These are phyloP conservation scores for Trichoderma asperelloides DNA, from an alignment of 495 filamentous ascomycete genomes.

Conservation along the genomic window DNA sequence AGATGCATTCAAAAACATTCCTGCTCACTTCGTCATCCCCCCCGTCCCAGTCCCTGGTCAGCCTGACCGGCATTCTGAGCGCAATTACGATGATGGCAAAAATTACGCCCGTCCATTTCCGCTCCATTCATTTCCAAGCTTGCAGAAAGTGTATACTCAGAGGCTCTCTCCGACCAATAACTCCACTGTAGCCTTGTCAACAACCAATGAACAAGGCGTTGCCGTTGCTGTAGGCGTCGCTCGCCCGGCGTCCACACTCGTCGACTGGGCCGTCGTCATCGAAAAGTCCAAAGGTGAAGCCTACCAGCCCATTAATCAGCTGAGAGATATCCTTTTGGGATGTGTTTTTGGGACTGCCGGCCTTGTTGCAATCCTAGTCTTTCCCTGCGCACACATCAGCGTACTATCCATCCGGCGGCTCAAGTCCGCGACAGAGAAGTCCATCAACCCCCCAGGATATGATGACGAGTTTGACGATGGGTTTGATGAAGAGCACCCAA, in stretches of 20 bases:
- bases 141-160: constrained; percentile 41
- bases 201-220: constrained; percentile 57
- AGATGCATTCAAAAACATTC: constrained; percentile 26
- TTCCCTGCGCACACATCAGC: constrained; percentile 70
- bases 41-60: constrained; percentile 26
- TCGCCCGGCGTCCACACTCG: constrained; percentile 50
- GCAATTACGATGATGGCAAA: constrained; percentile 26
- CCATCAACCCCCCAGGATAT: constrained; percentile 56
- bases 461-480: constrained; percentile 34
- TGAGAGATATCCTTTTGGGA: constrained; percentile 68
- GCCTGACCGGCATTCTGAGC: constrained; percentile 37
- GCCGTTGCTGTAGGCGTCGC: constrained; percentile 65
- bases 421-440: constrained; percentile 68
- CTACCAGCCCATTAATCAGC: constrained; percentile 59
- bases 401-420: constrained; percentile 73
- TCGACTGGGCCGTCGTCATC: constrained; percentile 72
- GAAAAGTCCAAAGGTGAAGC: constrained; percentile 69
- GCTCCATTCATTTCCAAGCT: constrained; percentile 47
- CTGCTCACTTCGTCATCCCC: constrained; percentile 39
- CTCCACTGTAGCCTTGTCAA: constrained; percentile 53
- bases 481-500: constrained; percentile 33
- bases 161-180: constrained; percentile 43
- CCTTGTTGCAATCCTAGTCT: constrained; percentile 53
- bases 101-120: constrained; percentile 42
- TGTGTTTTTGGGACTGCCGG: constrained; percentile 80